Evolutionary conservation across 2,329 filamentous ascomycete genomes (phyloP), one percentile per base, ranked within the genome.

Genomic region (Acrodontium crateriforme): DNA sequence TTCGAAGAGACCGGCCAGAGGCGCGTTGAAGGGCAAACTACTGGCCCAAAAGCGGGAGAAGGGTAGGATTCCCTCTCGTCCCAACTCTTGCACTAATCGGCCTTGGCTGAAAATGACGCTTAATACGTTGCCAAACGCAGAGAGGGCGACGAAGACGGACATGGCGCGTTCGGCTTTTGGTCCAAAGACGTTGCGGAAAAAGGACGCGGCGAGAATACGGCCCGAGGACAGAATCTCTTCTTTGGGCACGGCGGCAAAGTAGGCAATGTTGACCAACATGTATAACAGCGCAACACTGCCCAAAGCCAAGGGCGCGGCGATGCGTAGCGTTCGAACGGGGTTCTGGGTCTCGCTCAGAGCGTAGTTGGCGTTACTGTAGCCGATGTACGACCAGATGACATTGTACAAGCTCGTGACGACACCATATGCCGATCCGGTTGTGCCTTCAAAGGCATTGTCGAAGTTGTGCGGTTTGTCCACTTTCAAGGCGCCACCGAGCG

Each of bases 341-440:
- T 77, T 69, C 46, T 65, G 70, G 25, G 71, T 75, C 56, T 80
- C 75, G 44, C 64, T 68, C 17, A 74, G 51, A 9, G 67, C 70
- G 42, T 78, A 75, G 55, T 77, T 77, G 47, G 71, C 72, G 48
- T 77, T 77, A 55, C 62, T 69, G 59, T 75, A 76, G 14, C 74
- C 74, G 38, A 75, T 67, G 43, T 73, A 80, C 35, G 67, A 72
- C 67, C 74, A 79, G 42, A 79, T 74, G 36, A 79, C 73, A 41
- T 78, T 79, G 59, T 77, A 79, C 0, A 80, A 55, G 0, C 74
- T 73, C 2, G 70, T 78, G n/a, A 77, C 72, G 18, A 77, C 62
- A 25, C 71, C 71, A 38, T 79, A 79, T 2, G 71, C 65, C 39
- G 66, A 74, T 6, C 69, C 68, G 1, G 69, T 75, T 4, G 74